These are phyloP conservation scores for Fraxinus sp. DNA, from an alignment of 305 asterid species.

Conservation along the genomic window DNA sequence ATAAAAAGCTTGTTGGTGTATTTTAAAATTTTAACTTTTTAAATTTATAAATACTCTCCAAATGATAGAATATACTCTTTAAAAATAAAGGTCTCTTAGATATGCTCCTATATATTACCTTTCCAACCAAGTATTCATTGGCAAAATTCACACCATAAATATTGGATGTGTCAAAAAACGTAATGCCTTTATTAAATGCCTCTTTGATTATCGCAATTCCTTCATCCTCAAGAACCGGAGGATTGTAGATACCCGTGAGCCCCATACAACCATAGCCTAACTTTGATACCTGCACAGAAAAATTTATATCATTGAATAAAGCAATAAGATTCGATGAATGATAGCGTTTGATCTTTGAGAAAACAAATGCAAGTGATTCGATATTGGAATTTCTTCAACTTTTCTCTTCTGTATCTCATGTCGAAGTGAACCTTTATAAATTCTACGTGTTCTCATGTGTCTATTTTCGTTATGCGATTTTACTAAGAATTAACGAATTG, in stretches of 20 bases:
- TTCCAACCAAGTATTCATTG: slow-evolving; percentile 43
- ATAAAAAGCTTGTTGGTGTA: too few species aligned
- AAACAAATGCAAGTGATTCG: not conserved
- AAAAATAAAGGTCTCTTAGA: too few species aligned
- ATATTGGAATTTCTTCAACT: too few species aligned
- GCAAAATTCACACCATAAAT: slow-evolving; percentile 38
- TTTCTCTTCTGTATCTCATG: too few species aligned
- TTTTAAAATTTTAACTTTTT: too few species aligned
- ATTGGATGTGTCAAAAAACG: slow-evolving; percentile 46
- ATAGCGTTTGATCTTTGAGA: not conserved
- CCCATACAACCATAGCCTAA: slow-evolving; percentile 65
- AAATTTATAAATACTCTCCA: too few species aligned
- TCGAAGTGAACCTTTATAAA: too few species aligned
- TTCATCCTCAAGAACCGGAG: slow-evolving; percentile 41
- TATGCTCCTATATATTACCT: slow-evolving; percentile 38
- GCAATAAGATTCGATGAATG: not conserved
- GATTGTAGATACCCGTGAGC: slow-evolving; percentile 40
- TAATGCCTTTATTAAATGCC: slow-evolving; percentile 43
- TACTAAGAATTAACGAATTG: too few species aligned
- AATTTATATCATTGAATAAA: not conserved
- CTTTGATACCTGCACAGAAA: slow-evolving; percentile 23
- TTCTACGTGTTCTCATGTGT: too few species aligned
- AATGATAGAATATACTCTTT: too few species aligned
- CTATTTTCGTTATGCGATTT: too few species aligned
- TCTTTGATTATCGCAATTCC: slow-evolving; percentile 44